These are phyloP conservation scores for Paraleonurus japonicus DNA, from an alignment of 257 asterid species.

Conservation along the genomic window DNA sequence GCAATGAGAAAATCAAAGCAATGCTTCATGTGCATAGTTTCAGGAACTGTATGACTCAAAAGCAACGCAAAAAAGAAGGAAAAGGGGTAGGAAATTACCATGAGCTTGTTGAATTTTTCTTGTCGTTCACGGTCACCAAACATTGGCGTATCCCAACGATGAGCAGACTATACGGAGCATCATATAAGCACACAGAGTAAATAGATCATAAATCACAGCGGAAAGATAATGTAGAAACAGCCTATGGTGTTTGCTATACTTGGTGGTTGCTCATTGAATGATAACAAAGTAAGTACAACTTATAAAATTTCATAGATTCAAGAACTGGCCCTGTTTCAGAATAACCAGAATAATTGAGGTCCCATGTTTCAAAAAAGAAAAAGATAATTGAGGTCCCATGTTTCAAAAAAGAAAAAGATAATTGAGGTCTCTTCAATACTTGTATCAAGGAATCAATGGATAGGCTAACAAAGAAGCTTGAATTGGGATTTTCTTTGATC, in stretches of 20 bases:
- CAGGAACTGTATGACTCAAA: conserved; percentile 14
- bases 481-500: background rate
- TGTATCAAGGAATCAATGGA: background rate
- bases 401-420: too few relatives aligned
- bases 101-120: conserved; percentile 97
- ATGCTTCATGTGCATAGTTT: conserved; percentile 12
- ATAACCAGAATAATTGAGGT: background rate
- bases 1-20: conserved; percentile 13
- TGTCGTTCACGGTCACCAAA: conserved; percentile 93
- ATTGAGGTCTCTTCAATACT: background rate
- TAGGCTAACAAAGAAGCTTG: background rate
- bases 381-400: too few relatives aligned
- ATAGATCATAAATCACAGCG: conserved; percentile 28
- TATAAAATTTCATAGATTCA: background rate
- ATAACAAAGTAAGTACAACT: background rate
- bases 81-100: conserved; percentile 60
- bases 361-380: too few relatives aligned
- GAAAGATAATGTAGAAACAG: conserved; percentile 11
- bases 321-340: background rate
- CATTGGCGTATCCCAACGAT: conserved; percentile 74
- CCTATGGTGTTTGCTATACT: background rate
- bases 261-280: background rate
- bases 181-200: conserved; percentile 40
- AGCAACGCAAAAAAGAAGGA: conserved; percentile 4
- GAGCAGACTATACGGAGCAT: conserved; percentile 58